Evolutionary conservation across 2,329 filamentous ascomycete species (phyloP), one percentile per base, ranked within the genome.

Genomic region (Paraphaeosphaeria sporulosa): DNA sequence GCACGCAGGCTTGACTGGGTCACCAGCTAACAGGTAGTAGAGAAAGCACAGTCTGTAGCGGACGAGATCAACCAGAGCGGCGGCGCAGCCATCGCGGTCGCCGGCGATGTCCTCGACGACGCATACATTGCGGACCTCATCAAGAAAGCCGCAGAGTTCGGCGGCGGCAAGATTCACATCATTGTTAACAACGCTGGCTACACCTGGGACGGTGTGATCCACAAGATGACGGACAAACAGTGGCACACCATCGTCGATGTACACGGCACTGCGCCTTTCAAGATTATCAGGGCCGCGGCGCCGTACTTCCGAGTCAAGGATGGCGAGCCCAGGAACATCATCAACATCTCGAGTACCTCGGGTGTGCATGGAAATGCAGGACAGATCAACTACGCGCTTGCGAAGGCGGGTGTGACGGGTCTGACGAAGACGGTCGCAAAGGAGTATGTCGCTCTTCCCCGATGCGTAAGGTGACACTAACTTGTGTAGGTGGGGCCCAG

Each of bases 121-220:
- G 80, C 83, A 21, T 94, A 95, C 78, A 85, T 94, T 73, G 84
- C 87, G 61, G 81, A 83, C 10, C 85, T 96, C n/a, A 87, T 96
- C 27, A 83, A 88, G 73, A 87, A 88, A 72, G 85, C 92, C 0
- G 93, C 91, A 1, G 89, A 89, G 50, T 96, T 96, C 73, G 93
- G 93, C 60, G 82, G 85, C 65, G 93, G 92, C 72, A 96, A 96
- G 83, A 93, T 97, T 64, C 90, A 96, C 78, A 90, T 95, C 75
- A 90, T 96, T 58, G 91, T 96, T 61, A 96, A 96, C 80, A 96
- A 96, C 76, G 93, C 93, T 0, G 93, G 92, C 44, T 96, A 92
- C 80, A 96, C 93, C 0, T 96, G 93, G 92, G 93, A 97, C 77
- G 93, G 90, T 7, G 92, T 96, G 42, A 93, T 96, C 67, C 92